Base-by-base conservation (phyloP, 2,329 filamentous ascomycete genomes). In the Pseudocercospora cruenta region DNA sequence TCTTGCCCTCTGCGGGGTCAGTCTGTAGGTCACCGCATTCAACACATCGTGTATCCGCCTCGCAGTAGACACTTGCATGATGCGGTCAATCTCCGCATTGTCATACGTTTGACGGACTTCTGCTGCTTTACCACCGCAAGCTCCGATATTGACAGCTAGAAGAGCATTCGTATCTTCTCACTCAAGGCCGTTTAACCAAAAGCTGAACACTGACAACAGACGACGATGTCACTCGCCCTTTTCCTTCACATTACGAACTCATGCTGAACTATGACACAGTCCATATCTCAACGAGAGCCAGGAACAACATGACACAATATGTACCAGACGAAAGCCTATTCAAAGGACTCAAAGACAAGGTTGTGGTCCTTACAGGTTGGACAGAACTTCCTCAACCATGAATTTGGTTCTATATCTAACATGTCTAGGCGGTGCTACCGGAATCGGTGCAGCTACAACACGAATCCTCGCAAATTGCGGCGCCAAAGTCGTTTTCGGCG, bases 401-500 rank as follows among this genome's bases (percentile, higher is more conserved):
- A 1, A 26, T 24, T 55, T 22, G 22, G 6, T 24, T 7, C n/a
- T 19, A 12, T 43, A 28, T 33, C 63, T 47, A n/a, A 28, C 55
- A 1, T 16, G 10, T 21, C 2, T 47, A 58, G 54, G 81, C 78
- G 81, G 81, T 19, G 76, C 82, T 58, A 81, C 82, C 59, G 82
- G 80, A 10, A 82, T 84, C 43, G 81, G 82, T 2, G 78, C 81
- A 4, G 77, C 78, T 51, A 72, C 81, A 0, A 80, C 82, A 1
- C 74, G 77, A 8, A 73, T 79, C 31, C 78, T 80, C 54, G 77
- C 80, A 63, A 63, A 77, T 7, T 71, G 72, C 10, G 79, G 80
- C 24, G 80, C 81, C 9, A 76, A 79, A 45, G 78, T 83, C 58
- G 79, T 79, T 66, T 80, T 84, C 66, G 82, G 82, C 31, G 82